phyloP scores from a whole-genome alignment of 2,329 filamentous ascomycete genomes.

The Trichoderma guizhouense region DNA sequence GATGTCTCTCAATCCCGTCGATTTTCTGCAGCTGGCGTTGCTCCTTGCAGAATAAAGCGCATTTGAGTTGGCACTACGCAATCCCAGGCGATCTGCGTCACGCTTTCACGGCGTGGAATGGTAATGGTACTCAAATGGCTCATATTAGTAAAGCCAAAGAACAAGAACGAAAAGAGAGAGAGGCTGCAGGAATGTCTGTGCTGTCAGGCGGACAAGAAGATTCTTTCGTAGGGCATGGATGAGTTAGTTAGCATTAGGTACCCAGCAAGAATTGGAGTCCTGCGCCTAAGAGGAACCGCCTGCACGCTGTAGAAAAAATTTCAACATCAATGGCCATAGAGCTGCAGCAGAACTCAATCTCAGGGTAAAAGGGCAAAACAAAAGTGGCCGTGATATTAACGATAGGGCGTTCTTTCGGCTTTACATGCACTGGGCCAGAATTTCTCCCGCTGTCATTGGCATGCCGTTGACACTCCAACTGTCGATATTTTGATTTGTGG shows the following conservation, averaged over 20 bases:
- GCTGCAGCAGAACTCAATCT: neutral
- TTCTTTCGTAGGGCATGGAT: neutral
- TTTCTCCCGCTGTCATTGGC: neutral
- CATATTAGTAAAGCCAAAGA: neutral
- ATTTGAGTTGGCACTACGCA: neutral
- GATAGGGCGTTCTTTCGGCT: neutral
- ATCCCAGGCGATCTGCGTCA: neutral
- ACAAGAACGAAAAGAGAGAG: neutral
- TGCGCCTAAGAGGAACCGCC: neutral
- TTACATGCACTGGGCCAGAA: neutral
- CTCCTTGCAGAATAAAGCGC: constrained; percentile 9
- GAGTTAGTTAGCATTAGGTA: neutral
- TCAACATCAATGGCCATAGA: neutral
- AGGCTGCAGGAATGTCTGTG: neutral
- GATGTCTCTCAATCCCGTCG: neutral
- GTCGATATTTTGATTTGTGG: constrained; percentile 13
- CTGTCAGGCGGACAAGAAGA: neutral
- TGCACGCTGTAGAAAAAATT: neutral
- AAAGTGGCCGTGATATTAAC: neutral
- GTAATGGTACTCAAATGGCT: neutral
- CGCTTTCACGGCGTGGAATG: neutral
- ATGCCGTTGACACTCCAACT: neutral
- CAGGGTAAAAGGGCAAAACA: neutral
- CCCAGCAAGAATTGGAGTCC: neutral
- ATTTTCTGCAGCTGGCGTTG: neutral